Evolutionary conservation across 108 stramenopile genomes (phyloP).

Genomic region (Schizochytrium sp.): DNA sequence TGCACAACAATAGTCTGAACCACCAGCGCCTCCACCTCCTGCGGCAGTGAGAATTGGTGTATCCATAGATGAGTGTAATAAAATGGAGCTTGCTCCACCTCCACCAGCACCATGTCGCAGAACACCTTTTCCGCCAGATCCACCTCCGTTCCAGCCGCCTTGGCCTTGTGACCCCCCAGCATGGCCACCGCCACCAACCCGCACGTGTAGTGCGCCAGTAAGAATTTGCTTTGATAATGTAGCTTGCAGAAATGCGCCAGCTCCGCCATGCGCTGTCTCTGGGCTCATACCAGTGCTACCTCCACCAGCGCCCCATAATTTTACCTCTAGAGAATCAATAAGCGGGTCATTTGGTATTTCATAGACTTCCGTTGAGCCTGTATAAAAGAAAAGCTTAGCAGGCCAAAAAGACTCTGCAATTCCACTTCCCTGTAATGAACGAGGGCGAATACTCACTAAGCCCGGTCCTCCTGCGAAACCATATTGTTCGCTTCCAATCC

Average conservation of each 20-base stretch:
- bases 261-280: background rate
- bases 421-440: background rate
- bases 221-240: background rate
- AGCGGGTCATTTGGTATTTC: background rate
- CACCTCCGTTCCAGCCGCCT: slow-evolving; percentile 55
- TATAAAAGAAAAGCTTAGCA: slow-evolving; percentile 1
- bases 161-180: background rate
- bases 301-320: slow-evolving; percentile 52
- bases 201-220: slow-evolving; percentile 4
- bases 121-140: background rate
- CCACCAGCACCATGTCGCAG: slow-evolving; percentile 24
- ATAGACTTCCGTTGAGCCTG: slow-evolving; percentile 18
- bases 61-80: background rate
- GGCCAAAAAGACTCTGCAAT: background rate
- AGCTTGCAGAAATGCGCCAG: slow-evolving; percentile 20
- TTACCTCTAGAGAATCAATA: slow-evolving; percentile 45
- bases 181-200: slow-evolving; percentile 20
- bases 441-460: slow-evolving; percentile 10
- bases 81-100: slow-evolving; percentile 33
- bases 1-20: slow-evolving; percentile 45
- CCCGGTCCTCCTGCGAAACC: background rate
- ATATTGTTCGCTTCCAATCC: background rate
- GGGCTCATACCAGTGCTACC: background rate
- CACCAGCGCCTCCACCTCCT: slow-evolving; percentile 32
- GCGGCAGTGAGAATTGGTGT: background rate